Evolutionary conservation across 2,329 filamentous ascomycete genomes (phyloP).

Genomic region (Pseudogymnoascus sp.): DNA sequence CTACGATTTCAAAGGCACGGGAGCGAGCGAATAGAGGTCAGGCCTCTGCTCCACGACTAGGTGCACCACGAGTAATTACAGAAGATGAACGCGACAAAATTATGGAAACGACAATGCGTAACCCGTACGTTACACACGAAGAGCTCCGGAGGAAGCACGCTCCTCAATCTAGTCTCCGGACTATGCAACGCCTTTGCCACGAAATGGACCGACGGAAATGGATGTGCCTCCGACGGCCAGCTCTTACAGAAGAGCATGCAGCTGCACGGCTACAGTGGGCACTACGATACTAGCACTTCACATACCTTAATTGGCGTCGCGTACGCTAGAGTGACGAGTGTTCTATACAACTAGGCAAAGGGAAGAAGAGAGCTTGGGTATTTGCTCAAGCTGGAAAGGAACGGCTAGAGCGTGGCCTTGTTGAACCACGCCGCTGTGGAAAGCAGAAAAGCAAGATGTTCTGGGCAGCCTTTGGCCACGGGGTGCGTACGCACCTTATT

Average conservation of each 20-base stretch:
- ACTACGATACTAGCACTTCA: neutral
- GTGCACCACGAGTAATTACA: neutral
- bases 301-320: neutral
- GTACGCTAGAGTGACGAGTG: neutral
- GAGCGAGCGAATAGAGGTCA: neutral
- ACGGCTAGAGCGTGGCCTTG: neutral
- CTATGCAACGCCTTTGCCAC: neutral
- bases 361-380: neutral
- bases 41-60: neutral
- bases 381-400: neutral
- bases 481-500: neutral
- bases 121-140: neutral
- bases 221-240: neutral
- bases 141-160: neutral
- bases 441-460: neutral
- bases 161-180: neutral
- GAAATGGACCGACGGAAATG: neutral
- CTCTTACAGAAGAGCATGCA: neutral
- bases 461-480: neutral
- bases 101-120: neutral
- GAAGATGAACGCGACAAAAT: neutral
- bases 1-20: neutral
- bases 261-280: neutral
- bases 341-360: neutral
- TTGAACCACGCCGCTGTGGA: neutral